Base-by-base conservation (phyloP, 768 basidiomycete genomes). In the Tricholoma terreum region DNA sequence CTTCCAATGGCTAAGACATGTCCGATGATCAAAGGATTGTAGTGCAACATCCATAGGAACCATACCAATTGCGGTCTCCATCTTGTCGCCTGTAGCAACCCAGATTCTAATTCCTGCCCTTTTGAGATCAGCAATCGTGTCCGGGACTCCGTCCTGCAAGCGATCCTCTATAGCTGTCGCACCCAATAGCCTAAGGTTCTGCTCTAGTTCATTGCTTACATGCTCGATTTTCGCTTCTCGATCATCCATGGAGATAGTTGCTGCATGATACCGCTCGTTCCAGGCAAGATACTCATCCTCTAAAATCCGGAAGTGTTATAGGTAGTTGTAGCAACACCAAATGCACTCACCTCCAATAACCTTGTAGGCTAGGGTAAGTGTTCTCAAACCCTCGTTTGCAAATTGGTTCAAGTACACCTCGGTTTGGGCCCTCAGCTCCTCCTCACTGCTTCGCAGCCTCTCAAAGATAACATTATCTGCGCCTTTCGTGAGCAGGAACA, bases 1-100 rank as follows among this genome's bases (percentile, higher is more conserved):
- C 95, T 92, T 9, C 95, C 97, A 67, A 99, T 99, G 45, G 97
- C 95, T 90, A 54, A 2, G 50, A 42, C 14, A n/a, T 24, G 43
- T 40, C 54, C 31, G 34, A 54, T 34, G 17, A 10, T 35, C 14
- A 17, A 27, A 10, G 33, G 6, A 42, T 8, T 1, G 24, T 21
- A 21, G 17, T 33, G 30, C 12, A 31, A 50, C 15, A n/a, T 14
- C 4, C 50, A 51, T 36, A 53, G 12, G 2, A 15, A 15, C 68
- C 80, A 36, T 65, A 90, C 90, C 91, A 52, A 98, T 94, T 33
- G 95, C 94, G 35, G 96, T 98, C 73, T 98, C 96, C n/a, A 98
- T 81, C 74, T 99, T 98, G 76, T 99, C 97, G 19, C 97, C 97
- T 0, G 97, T 99, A 9, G 94, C 92, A 17, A 99, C 97, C 97